Percentiles rank a stretch among this genome's conserved stretches.
Evolutionary conservation across 1,284 basidiomycete species (phyloP).

Genomic region (Marasmius fiardii): DNA sequence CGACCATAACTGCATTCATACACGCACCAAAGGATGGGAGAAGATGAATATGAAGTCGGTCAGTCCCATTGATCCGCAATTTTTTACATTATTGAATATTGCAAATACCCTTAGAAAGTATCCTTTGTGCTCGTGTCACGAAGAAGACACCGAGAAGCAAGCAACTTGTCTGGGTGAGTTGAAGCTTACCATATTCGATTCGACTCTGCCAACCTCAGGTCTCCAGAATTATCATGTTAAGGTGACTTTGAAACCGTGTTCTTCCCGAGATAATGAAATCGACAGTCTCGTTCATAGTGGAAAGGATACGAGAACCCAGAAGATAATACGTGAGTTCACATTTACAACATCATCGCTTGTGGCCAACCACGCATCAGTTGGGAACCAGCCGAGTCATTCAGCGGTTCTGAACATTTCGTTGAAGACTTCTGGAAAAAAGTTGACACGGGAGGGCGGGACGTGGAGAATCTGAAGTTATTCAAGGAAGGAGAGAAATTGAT

Average conservation of each 20-base stretch:
- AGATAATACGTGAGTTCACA: slow-evolving; percentile 63
- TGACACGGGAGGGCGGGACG: slow-evolving; percentile 42
- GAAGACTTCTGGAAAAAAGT: slow-evolving; percentile 59
- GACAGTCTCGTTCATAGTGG: slow-evolving; percentile 44
- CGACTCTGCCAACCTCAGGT: not conserved
- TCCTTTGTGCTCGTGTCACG: slow-evolving; percentile 46
- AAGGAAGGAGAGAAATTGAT: slow-evolving; percentile 50
- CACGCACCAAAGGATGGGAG: slow-evolving; percentile 27
- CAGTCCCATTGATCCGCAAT: slow-evolving; percentile 24
- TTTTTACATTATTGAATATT: not conserved
- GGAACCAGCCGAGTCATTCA: slow-evolving; percentile 65
- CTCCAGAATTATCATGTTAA: slow-evolving; percentile 59
- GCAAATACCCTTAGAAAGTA: slow-evolving; percentile 38
- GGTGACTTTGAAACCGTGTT: slow-evolving; percentile 33
- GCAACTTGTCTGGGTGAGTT: slow-evolving; percentile 41
- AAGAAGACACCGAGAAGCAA: slow-evolving; percentile 38
- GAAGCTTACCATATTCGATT: not conserved
- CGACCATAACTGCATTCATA: not conserved
- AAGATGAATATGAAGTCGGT: slow-evolving; percentile 71
- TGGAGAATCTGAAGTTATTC: slow-evolving; percentile 45
- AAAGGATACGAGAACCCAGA: slow-evolving; percentile 51
- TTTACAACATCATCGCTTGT: not conserved
- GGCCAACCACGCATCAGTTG: slow-evolving; percentile 39
- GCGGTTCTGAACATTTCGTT: slow-evolving; percentile 55
- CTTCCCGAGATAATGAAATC: slow-evolving; percentile 2